phyloP scores from a whole-genome alignment of 768 basidiomycete genomes.

The Candolleomyces aberdarensis region DNA sequence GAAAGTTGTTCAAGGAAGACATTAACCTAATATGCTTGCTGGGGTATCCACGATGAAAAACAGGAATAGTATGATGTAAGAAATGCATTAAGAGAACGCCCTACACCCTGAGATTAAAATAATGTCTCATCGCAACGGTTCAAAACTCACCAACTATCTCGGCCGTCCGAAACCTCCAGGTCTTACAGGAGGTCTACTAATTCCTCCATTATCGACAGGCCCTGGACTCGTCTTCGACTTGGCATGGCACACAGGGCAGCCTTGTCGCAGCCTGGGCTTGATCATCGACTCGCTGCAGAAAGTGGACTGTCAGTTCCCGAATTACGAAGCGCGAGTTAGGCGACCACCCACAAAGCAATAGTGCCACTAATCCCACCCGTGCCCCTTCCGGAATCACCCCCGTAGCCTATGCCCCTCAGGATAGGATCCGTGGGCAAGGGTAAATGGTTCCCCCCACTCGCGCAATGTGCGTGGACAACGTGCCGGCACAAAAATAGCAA shows the following conservation, averaged over 20 bases:
- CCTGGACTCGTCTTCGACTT: neutral
- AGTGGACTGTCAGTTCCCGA: neutral
- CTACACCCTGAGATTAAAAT: too few species aligned
- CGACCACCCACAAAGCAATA: slow-evolving; percentile 72
- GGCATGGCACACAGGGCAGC: slow-evolving; percentile 16
- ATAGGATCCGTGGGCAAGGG: slow-evolving; percentile 58
- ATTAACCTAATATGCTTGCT: too few species aligned
- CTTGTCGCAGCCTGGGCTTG: slow-evolving; percentile 9
- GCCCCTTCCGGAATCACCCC: slow-evolving; percentile 18
- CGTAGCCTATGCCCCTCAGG: slow-evolving; percentile 36
- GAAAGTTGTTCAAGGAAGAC: too few species aligned
- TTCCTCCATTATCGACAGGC: too few species aligned
- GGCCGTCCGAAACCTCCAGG: too few species aligned
- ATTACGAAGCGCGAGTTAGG: neutral
- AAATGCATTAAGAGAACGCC: too few species aligned
- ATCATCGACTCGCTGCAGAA: slow-evolving; percentile 15
- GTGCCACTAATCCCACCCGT: slow-evolving; percentile 57
- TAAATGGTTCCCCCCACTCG: slow-evolving; percentile 61
- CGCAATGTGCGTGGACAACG: slow-evolving; percentile 78
- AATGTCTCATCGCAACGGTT: too few species aligned
- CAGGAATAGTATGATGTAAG: too few species aligned
- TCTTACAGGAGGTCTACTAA: too few species aligned
- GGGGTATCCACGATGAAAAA: too few species aligned
- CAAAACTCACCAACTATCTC: too few species aligned
- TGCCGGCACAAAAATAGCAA: slow-evolving; percentile 87